Evolutionary conservation across 2,329 filamentous ascomycete genomes (phyloP).

Genomic region (Pseudogymnoascus sp.): DNA sequence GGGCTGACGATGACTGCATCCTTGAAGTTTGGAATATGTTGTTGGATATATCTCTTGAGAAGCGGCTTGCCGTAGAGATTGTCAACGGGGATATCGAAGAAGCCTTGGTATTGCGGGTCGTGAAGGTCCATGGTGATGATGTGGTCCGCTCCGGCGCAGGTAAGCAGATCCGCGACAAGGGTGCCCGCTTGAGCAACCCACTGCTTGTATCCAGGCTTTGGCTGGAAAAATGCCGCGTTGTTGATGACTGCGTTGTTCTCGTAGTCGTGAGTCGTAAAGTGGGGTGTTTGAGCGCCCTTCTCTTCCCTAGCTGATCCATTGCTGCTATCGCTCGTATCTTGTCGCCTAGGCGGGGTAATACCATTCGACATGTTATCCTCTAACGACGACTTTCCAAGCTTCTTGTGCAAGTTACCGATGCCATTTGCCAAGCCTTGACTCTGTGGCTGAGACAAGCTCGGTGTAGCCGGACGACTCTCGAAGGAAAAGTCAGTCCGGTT

Average conservation of each 20-base stretch:
- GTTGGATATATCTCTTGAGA: conserved; percentile 64
- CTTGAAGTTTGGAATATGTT: conserved; percentile 71
- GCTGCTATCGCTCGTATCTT: conserved; percentile 36
- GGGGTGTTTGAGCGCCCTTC: conserved; percentile 20
- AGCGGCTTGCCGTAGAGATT: conserved; percentile 85
- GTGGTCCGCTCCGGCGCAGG: conserved; percentile 92
- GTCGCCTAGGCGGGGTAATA: conserved; percentile 28
- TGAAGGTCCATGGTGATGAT: conserved; percentile 97
- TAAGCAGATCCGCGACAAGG: conserved; percentile 86
- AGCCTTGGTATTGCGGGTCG: conserved; percentile 95
- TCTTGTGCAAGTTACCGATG: conserved; percentile 63
- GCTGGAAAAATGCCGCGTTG: conserved; percentile 56
- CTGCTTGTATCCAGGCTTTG: conserved; percentile 91
- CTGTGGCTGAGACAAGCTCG: conserved; percentile 63
- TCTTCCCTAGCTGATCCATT: conserved; percentile 27
- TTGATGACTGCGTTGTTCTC: conserved; percentile 49
- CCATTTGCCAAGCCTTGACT: conserved; percentile 55
- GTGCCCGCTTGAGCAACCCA: conserved; percentile 98
- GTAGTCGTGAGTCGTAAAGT: conserved; percentile 58
- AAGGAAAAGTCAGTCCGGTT: conserved; percentile 69
- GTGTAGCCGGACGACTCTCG: conserved; percentile 84
- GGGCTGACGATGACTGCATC: conserved; percentile 91
- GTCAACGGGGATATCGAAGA: conserved; percentile 97
- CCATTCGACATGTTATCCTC: conserved; percentile 41
- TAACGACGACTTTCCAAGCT: conserved; percentile 61